Conservation (phyloP, 78 protist genomes). For the Dictyostelium purpureum region DNA sequence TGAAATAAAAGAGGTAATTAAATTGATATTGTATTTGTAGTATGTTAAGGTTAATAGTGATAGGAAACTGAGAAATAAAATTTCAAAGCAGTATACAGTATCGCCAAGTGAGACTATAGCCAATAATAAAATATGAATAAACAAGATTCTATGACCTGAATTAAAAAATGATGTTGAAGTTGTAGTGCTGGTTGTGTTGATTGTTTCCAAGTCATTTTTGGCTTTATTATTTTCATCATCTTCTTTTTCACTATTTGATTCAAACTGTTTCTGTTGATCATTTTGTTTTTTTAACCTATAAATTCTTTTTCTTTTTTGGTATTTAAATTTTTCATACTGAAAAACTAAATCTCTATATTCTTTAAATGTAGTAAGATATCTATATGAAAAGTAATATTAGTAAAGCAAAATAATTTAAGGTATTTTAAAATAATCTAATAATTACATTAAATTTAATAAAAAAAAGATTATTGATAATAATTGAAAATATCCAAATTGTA, state of each 20-base stretch:
- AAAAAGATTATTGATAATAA: slow-evolving; percentile 20
- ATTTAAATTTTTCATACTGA: slow-evolving; percentile 11
- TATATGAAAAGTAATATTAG: not conserved
- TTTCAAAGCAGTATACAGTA: slow-evolving; percentile 33
- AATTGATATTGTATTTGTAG: slow-evolving; percentile 4
- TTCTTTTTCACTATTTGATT: slow-evolving; percentile 3
- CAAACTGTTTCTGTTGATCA: not conserved
- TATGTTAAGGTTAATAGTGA: slow-evolving; percentile 12
- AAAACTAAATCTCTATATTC: slow-evolving; percentile 29
- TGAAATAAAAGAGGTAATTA: slow-evolving; percentile 43
- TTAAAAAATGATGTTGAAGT: slow-evolving; percentile 11
- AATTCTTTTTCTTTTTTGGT: slow-evolving; percentile 15
- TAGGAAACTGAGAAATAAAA: slow-evolving; percentile 7
- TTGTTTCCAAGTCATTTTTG: not conserved
- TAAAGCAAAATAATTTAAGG: not conserved
- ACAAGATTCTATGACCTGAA: slow-evolving; percentile 26
- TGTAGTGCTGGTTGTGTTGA: not conserved
- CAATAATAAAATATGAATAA: slow-evolving; percentile 18
- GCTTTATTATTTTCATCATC: not conserved
- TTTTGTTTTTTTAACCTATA: not conserved
- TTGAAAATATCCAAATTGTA: slow-evolving; percentile 28
- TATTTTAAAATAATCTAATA: not conserved
- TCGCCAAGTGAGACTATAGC: slow-evolving; percentile 22
- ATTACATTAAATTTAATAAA: slow-evolving; percentile 34
- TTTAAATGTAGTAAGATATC: slow-evolving; percentile 50